These are phyloP conservation scores for Phialophora chinensis DNA, from an alignment of 2,329 filamentous ascomycete genomes.

Conservation along the genomic window DNA sequence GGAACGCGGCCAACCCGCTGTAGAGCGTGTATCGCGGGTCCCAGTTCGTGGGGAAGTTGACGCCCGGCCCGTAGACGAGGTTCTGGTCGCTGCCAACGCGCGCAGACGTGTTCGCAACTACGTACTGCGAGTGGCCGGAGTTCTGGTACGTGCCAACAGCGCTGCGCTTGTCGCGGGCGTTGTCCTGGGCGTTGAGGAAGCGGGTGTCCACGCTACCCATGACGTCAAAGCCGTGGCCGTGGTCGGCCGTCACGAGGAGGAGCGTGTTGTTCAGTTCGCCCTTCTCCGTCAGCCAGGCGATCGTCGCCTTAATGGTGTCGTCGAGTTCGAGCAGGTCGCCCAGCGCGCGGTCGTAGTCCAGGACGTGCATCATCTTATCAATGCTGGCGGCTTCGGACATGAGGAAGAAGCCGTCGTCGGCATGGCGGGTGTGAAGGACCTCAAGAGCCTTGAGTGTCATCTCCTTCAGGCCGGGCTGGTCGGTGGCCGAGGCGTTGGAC, in stretches of 20 bases:
- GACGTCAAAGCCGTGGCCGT: constrained; percentile 88
- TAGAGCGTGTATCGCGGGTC: constrained; percentile 82
- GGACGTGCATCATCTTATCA: constrained; percentile 86
- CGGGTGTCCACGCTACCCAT: constrained; percentile 81
- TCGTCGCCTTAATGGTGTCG: constrained; percentile 77
- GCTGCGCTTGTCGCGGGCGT: constrained; percentile 73
- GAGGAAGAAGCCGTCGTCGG: constrained; percentile 79
- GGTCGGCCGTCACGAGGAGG: constrained; percentile 81
- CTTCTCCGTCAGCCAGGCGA: constrained; percentile 70
- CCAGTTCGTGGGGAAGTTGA: constrained; percentile 83
- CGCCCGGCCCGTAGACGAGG: constrained; percentile 70
- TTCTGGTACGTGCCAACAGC: constrained; percentile 76
- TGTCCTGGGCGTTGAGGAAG: constrained; percentile 66
- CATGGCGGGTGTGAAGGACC: constrained; percentile 70
- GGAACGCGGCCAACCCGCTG: constrained; percentile 71
- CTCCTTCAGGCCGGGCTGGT: constrained; percentile 83
- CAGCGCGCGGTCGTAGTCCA: constrained; percentile 85
- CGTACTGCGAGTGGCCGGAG: constrained; percentile 79
- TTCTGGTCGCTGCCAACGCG: constrained; percentile 61
- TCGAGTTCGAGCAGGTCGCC: constrained; percentile 86
- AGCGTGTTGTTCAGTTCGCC: constrained; percentile 76
- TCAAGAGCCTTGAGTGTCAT: constrained; percentile 90
- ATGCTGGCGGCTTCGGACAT: constrained; percentile 87
- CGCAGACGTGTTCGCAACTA: constrained; percentile 51
- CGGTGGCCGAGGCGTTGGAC: constrained; percentile 66